Evolutionary conservation across 495 filamentous ascomycete species (phyloP), one percentile per base, ranked within the genome.

Genomic region (Penicillium salamii): DNA sequence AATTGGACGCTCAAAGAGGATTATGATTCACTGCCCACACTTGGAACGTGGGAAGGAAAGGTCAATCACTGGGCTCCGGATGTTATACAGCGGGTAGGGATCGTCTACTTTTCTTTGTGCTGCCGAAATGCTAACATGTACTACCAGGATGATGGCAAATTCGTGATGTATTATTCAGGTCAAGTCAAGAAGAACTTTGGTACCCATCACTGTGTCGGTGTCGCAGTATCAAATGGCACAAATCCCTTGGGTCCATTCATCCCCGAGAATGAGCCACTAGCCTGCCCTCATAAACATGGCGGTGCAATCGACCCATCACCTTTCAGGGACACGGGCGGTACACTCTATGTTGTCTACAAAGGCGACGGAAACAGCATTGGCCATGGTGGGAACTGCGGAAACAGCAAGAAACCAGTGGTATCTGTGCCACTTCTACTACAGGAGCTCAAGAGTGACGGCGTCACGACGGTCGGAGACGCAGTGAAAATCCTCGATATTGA

Each of bases 381-480:
- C 5, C 57, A 73, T 26, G 80, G 80, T 14, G 81, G 80, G 7
- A 57, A 62, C 35, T 85, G 82, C 55, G 65, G 68, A 29, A 84
- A 83, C 50, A 67, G 64, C 33, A 71, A 72, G 7, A 53, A 52
- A 5, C 76, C 78, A 1, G 52, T 69, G 7, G 54, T 67, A 1
- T 35, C 71, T 1, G 82, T 80, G 19, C 81, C 80, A 0, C 76
- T 85, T 37, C 70, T 84, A 62, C 67, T 85, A 8, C 82, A 85
- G 54, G 60, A 79, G 52, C 62, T 85, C 12, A 45, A 63, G n/a
- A 55, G 42, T 0, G 76, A 85, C 58, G 83, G 81, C 2, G 57
- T 75, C 20, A 81, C 75, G 6, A 58, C 57, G 20, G 53, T 76
- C 2, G 81, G 78, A 34, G 64, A 69, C 13, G 58, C 78, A 1